Evolutionary conservation across 495 filamentous ascomycete species (phyloP), one percentile per base, ranked within the genome.

Genomic region (Aspergillus egyptiacus): DNA sequence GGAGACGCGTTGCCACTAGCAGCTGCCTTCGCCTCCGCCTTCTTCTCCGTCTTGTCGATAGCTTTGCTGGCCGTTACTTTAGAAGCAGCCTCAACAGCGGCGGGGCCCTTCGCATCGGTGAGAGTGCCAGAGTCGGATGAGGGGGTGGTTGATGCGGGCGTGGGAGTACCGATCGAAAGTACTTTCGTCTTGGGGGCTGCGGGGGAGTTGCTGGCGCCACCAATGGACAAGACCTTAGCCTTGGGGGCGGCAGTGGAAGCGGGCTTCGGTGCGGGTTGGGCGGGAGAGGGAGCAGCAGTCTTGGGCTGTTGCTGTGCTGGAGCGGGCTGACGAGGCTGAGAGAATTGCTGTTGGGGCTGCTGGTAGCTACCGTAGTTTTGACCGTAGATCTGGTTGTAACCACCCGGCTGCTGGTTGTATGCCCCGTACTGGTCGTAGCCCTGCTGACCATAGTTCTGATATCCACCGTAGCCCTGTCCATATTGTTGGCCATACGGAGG

Each of bases 51-150:
- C 68, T 89, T 89, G 25, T 91, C 82, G 27, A 94, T 85, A 1
- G 87, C 82, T 72, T 93, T 95, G 42, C 76, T 69, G 18, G 91
- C 89, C 8, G 87, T 77, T 13, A 86, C 81, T 66, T 95, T 95
- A 18, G 77, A 67, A 60, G 76, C 79, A 20, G 70, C 72, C 36
- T 75, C 67, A 5, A 67, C 70, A 20, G 74, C 69, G 2, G 80
- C 74, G 32, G 67, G 17, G 7, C 69, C 71, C 65, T 68, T 71
- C 30, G 80, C 81, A 11, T 79, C 78, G 50, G 82, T 78, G 23
- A 77, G 68, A 38, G 68, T 69, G 3, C 70, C 68, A 28, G 79
- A 59, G 20, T 66, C 64, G 42, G 74, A 51, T 22, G 71, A 61
- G 13, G 67, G 49, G 9, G 68, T 59, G 3, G 68, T 47, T 7